Evolutionary conservation across 2,329 filamentous ascomycete genomes (phyloP), one percentile per base, ranked within the genome.

Genomic region (Penicillium polonicum): DNA sequence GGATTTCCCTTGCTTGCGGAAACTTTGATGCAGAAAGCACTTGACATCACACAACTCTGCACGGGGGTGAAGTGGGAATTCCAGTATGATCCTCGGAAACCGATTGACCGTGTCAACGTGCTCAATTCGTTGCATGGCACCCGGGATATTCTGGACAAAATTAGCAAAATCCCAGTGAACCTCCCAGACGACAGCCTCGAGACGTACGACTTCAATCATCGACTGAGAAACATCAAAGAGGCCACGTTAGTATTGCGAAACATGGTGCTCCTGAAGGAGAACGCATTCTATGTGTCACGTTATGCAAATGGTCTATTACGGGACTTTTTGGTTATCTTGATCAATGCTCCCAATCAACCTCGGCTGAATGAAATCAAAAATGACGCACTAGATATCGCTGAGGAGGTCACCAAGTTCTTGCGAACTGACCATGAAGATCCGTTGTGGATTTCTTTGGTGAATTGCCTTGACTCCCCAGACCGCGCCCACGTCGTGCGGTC

Each of bases 241-340:
- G 92, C 94, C 2, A 87, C 89, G 21, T 79, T 97, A 46, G 92
- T 96, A 19, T 81, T 97, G 43, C 86, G 94, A 51, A 99, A 99
- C 73, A 97, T 99, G 92, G 88, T 92, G n/a, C 90, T 95, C 74
- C 80, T 97, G 21, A 85, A 88, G 23, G 92, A 96, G 61, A 99
- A 99, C 70, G 93, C 93, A 0, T 78, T 83, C 25, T 94, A 92
- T 71, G 83, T 96, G 67, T 84, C 91, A 5, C 86, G 88, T 25
- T 86, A 93, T 59, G 85, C 85, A 17, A 69, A 70, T 27, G 70
- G 71, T 8, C 82, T 91, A 1, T 79, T 95, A 39, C 88, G 89
- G 69, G 92, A 97, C 67, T 83, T 95, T 49, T 80, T 97, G 55
- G 90, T 90, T 69, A 90, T 97, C 61, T 82, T 91, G 25, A 79